Conservation (phyloP, 306 rosid species). For the Corylus heterophylla region DNA sequence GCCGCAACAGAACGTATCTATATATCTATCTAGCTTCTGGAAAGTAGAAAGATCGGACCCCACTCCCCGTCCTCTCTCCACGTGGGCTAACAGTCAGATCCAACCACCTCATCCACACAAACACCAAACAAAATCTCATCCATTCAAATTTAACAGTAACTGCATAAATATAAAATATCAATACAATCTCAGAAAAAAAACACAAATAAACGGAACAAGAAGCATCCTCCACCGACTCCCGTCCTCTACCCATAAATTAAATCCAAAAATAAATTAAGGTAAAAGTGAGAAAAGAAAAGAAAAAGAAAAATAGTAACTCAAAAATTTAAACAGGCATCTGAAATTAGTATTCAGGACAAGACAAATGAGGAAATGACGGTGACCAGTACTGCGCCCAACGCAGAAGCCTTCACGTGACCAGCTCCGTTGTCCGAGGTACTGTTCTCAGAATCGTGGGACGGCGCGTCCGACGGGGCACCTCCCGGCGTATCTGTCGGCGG, state of each 20-base stretch:
- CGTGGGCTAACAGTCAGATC: constrained; percentile 26
- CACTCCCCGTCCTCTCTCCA: constrained; percentile 18
- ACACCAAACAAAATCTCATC: background rate
- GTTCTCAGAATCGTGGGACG: constrained; percentile 46
- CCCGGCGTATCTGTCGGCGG: constrained; percentile 54
- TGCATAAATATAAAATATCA: background rate
- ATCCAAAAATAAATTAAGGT: constrained; percentile 20
- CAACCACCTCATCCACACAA: constrained; percentile 26
- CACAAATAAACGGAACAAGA: background rate
- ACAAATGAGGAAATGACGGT: constrained; percentile 41
- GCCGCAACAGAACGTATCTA: constrained; percentile 30
- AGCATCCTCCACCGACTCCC: constrained; percentile 1
- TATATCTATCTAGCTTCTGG: constrained; percentile 1
- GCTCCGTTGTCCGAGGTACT: constrained; percentile 42
- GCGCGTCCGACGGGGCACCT: constrained; percentile 54
- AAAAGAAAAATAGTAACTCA: constrained; percentile 16
- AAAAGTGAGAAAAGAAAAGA: background rate
- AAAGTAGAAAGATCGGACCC: constrained; percentile 25
- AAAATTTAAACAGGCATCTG: background rate
- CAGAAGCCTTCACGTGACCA: constrained; percentile 46
- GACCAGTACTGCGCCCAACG: constrained; percentile 29
- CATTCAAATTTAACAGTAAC: background rate
- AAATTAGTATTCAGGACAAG: constrained; percentile 58
- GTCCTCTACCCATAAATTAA: constrained; percentile 22
- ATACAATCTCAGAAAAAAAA: background rate